A percentile compares a stretch with the other conserved stretches of the same genome.
phyloP scores from a whole-genome alignment of 78 protist genomes.

The Thecamonas trahens region DNA sequence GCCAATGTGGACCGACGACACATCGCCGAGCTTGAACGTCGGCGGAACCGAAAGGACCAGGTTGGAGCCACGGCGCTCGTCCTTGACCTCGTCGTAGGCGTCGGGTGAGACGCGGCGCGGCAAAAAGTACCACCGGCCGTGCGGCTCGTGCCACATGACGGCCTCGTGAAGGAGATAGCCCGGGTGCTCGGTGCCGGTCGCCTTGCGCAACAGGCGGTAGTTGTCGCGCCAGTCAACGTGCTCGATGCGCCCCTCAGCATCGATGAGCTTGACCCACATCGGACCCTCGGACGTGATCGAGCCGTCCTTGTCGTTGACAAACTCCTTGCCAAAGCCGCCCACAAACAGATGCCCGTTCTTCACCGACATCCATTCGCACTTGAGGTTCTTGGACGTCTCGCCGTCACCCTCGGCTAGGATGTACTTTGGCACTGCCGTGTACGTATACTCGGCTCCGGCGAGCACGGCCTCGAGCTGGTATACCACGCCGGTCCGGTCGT shows the following conservation, averaged over 20 bases:
- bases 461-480: constrained; percentile 10
- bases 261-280: constrained; percentile 25
- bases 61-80: constrained; percentile 35
- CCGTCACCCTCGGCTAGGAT: constrained; percentile 38
- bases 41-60: not conserved
- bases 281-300: constrained; percentile 24
- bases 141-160: constrained; percentile 13
- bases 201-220: constrained; percentile 17
- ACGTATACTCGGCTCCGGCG: not conserved
- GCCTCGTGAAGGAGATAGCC: constrained; percentile 51
- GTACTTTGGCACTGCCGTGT: constrained; percentile 8
- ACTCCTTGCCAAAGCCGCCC: constrained; percentile 50
- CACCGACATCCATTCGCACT: constrained; percentile 49
- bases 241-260: not conserved
- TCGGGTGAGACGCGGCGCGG: constrained; percentile 42
- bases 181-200: constrained; percentile 36
- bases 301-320: constrained; percentile 14
- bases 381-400: constrained; percentile 30
- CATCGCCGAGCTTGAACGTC: constrained; percentile 4
- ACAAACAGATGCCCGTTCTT: constrained; percentile 33
- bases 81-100: constrained; percentile 36
- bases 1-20: constrained; percentile 9
- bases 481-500: constrained; percentile 49
- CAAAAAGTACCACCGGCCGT: constrained; percentile 40
- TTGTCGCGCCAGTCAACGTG: constrained; percentile 40